Conservation (phyloP, 139 green algal genomes). For the Coelastrella sp. region DNA sequence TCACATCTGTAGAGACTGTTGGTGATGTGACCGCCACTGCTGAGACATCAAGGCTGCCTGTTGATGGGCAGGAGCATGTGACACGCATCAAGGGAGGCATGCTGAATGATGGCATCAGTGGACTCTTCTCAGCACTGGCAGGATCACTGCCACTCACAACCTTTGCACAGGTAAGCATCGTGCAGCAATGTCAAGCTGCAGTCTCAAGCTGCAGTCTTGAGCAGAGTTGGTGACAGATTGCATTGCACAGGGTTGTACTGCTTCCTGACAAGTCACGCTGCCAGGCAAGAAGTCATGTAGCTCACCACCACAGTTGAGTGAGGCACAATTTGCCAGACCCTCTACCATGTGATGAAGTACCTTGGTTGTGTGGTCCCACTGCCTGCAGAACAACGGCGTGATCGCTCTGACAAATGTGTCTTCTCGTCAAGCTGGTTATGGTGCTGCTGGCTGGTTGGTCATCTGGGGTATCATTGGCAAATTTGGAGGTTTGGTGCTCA, state of each 20-base stretch:
- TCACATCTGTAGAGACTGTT: conserved; percentile 74
- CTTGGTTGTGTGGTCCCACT: neutral
- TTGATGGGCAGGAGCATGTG: conserved; percentile 48
- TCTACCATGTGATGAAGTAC: too few relatives aligned
- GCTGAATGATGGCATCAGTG: conserved; percentile 72
- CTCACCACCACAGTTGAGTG: too few relatives aligned
- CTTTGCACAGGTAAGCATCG: conserved; percentile 57
- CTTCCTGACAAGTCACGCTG: too few relatives aligned
- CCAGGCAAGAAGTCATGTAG: too few relatives aligned
- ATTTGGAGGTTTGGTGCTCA: conserved; percentile 77
- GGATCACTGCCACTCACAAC: conserved; percentile 77
- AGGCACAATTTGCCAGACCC: too few relatives aligned
- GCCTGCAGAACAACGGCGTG: conserved; percentile 84
- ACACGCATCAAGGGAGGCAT: conserved; percentile 68
- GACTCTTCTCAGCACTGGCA: conserved; percentile 70
- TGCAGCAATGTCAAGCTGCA: too few relatives aligned
- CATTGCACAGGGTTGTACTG: too few relatives aligned
- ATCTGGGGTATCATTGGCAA: conserved; percentile 71
- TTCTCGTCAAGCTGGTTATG: conserved; percentile 64
- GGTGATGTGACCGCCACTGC: conserved; percentile 82
- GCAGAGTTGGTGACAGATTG: too few relatives aligned
- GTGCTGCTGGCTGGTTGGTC: conserved; percentile 68
- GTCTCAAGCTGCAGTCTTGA: too few relatives aligned
- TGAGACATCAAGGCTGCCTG: conserved; percentile 66
- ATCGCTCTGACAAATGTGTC: conserved; percentile 77